Evolutionary conservation across 2,329 filamentous ascomycete species (phyloP), one percentile per base, ranked within the genome.

Genomic region (Alternaria brassicicola): DNA sequence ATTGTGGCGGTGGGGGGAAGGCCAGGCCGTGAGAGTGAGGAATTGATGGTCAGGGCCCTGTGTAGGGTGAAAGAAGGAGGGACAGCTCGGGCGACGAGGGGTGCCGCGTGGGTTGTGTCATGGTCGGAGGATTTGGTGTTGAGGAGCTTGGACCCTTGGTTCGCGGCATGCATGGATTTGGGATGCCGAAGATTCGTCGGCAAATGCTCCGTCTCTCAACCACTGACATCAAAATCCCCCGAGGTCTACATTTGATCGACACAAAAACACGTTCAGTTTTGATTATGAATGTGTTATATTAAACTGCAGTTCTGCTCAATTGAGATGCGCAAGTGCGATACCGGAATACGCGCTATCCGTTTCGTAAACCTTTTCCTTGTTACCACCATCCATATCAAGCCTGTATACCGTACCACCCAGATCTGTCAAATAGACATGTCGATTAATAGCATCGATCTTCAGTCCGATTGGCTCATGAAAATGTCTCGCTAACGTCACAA

Each of bases 391-490:
- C 30, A 66, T 45, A 25, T 64, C 59, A 38, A 48, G 50, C 45
- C 42, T 59, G 33, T 66, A 54, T 52, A 67, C 25, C 33, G 60
- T 55, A 1, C 68, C 70, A 2, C 62, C 63, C 2, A 71, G 52
- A 56, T 72, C 70, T 2, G 65, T 64, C 6, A 64, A 51, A 35
- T 64, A 70, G 5, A 62, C 41, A 0, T 60, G 36, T 1, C 48
- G 36, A 4, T 52, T 55, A 23, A 57, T 38, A 0, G 10, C 38
- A 39, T 69, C 65, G 15, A 67, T 53, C 36, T 48, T 54, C 39
- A 71, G 30, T 6, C 67, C 67, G 51, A 71, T 71, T 3, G 66
- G 57, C 57, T 71, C 67, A 19, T 71, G 62, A 6, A 72, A 63
- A 19, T 63, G 54, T 3, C 57, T 62, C 4, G 69, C 61, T 39